Base-by-base conservation (phyloP, 306 rosid species). In the Cicer arietinum region DNA sequence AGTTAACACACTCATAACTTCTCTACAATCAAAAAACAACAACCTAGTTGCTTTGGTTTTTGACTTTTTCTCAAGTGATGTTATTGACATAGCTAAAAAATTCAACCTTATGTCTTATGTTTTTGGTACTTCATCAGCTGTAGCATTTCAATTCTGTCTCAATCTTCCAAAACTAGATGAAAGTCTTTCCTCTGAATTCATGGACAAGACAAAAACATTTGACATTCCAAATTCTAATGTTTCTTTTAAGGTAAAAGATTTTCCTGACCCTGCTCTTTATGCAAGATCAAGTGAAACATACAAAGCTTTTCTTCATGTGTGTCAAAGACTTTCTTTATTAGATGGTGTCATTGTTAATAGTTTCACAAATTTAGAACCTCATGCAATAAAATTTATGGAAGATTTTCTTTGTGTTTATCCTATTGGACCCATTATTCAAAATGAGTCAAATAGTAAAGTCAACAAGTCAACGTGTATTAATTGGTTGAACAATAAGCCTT, bases 401-500 rank as follows among this genome's bases (percentile, higher is more conserved):
- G 65, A 59, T 59, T 1, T 12, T 12, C 7, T 4, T 5, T 2
- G 5, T 14, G 47, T 40, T 62, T 64, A 46, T 8, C 72, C 72
- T 0, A 6, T 63, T 43, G 79, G 79, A 65, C 73, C 79, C 12
- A 75, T 64, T 9, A 25, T 64, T 65, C 53, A 42, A 42, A 64
- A 20, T 0, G 17, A 63, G 35, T 39, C 52, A 63, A 50, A 45
- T 11, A 69, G 40, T 8, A 20, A 40, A 37, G 9, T 50, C 14
- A 72, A 79, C 11, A 14, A 3, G 53, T 41, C 40, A 14, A 4
- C 9, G 3, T 46, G 81, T 25, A 1, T 74, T 5, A 41, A 0
- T 20, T 83, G 87, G 84, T 57, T 83, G 60, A 72, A 75, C 0
- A 69, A 41, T 59, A 76, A 83, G 2, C 75, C 61, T 3, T 67